Evolutionary conservation across 192 early-diverging fungal species (phyloP).

Genomic region (Podila clonocystis): DNA sequence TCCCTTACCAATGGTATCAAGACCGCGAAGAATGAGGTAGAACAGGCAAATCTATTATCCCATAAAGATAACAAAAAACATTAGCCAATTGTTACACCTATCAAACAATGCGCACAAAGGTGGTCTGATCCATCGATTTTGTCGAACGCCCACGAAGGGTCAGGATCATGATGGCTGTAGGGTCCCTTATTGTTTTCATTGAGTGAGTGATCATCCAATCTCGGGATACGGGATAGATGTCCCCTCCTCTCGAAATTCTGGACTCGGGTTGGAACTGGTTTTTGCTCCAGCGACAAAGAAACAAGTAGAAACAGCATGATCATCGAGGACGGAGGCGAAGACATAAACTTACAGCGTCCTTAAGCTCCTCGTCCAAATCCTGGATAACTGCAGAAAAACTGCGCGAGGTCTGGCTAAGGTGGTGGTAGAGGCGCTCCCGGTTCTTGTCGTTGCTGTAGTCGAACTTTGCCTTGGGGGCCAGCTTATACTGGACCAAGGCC

Average conservation of each 20-base stretch:
- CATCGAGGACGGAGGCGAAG: neutral
- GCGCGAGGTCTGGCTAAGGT: constrained; percentile 93
- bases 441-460: constrained; percentile 59
- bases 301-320: too few species aligned
- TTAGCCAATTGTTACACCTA: neutral
- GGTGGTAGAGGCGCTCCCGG: constrained; percentile 86
- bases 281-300: too few species aligned
- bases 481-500: constrained; percentile 80
- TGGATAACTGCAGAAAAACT: constrained; percentile 97
- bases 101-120: too few species aligned
- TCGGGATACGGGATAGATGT: too few species aligned
- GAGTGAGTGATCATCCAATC: too few species aligned
- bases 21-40: constrained; percentile 93
- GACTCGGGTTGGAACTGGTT: too few species aligned
- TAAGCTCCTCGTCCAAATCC: constrained; percentile 79
- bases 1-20: constrained; percentile 87
- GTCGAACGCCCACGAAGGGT: too few species aligned
- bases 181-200: too few species aligned
- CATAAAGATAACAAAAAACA: neutral
- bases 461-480: constrained; percentile 58
- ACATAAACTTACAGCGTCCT: constrained; percentile 69
- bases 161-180: too few species aligned
- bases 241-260: too few species aligned
- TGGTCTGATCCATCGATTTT: too few species aligned
- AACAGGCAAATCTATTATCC: constrained; percentile 88